phyloP scores from a whole-genome alignment of 805 yeast species.

The Yueomyces sinensis region DNA sequence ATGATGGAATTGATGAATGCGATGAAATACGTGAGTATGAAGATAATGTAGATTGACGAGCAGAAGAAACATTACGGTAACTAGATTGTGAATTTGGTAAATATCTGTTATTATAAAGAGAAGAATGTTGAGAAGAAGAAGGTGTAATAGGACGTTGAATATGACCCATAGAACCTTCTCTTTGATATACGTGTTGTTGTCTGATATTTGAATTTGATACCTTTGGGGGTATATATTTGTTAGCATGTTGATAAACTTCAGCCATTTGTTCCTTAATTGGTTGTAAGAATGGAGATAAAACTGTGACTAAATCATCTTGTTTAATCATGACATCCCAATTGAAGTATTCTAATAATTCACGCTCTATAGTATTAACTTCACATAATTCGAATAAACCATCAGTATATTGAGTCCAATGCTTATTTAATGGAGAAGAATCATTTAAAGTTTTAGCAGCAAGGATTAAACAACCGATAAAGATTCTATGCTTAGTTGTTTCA shows the following conservation, averaged over 20 bases:
- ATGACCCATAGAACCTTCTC: background rate
- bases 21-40: background rate
- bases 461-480: constrained; percentile 77
- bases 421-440: constrained; percentile 88
- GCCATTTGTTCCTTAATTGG: constrained; percentile 45
- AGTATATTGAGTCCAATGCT: constrained; percentile 91
- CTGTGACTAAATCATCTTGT: constrained; percentile 52
- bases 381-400: constrained; percentile 61
- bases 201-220: background rate
- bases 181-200: background rate
- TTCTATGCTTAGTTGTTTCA: constrained; percentile 84
- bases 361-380: constrained; percentile 83
- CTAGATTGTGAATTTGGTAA: background rate
- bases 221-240: background rate
- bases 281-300: constrained; percentile 58
- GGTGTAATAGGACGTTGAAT: background rate
- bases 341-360: constrained; percentile 67
- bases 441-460: constrained; percentile 81
- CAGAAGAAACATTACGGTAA: too few species aligned
- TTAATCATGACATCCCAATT: constrained; percentile 74
- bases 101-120: background rate
- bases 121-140: background rate
- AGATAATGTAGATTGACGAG: background rate
- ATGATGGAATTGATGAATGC: background rate
- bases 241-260: background rate